Evolutionary conservation across 2,329 filamentous ascomycete genomes (phyloP).

Genomic region (Furcasterigmium furcatum): DNA sequence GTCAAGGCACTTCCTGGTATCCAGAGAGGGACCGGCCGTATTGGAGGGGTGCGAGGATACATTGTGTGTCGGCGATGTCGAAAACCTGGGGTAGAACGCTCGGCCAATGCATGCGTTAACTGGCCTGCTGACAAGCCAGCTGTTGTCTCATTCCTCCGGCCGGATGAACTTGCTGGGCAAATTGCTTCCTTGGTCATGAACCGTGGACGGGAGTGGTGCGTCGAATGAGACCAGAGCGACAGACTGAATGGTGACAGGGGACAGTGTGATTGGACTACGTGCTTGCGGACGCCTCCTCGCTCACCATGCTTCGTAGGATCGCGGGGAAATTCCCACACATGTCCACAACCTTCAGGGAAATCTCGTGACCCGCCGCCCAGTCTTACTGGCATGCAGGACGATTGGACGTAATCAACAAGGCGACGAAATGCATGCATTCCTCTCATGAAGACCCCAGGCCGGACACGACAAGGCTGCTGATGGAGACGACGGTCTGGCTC

Average conservation of each 20-base stretch:
- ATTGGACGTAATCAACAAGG: too few relatives aligned
- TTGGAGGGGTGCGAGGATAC: too few relatives aligned
- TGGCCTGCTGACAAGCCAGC: too few relatives aligned
- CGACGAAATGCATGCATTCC: not conserved
- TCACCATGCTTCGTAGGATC: not conserved
- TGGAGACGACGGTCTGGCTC: too few relatives aligned
- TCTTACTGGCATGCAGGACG: not conserved
- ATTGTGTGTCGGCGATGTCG: too few relatives aligned
- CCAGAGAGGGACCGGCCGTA: too few relatives aligned
- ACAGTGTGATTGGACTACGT: not conserved
- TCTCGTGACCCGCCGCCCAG: not conserved
- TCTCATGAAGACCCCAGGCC: not conserved
- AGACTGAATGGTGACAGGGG: not conserved
- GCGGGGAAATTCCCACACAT: not conserved
- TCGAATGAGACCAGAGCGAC: not conserved
- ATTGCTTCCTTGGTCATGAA: too few relatives aligned
- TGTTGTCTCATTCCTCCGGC: too few relatives aligned
- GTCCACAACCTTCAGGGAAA: not conserved
- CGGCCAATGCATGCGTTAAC: too few relatives aligned
- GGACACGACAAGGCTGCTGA: not conserved
- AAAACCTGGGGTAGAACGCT: too few relatives aligned
- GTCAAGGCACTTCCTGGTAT: too few relatives aligned
- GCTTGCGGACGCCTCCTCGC: not conserved
- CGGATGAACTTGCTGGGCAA: too few relatives aligned
- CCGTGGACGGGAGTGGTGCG: not conserved